A percentile compares a stretch with the other conserved stretches of the same genome.
Conservation (phyloP, 257 asterid species). For the Solanum megistacrolobum region DNA sequence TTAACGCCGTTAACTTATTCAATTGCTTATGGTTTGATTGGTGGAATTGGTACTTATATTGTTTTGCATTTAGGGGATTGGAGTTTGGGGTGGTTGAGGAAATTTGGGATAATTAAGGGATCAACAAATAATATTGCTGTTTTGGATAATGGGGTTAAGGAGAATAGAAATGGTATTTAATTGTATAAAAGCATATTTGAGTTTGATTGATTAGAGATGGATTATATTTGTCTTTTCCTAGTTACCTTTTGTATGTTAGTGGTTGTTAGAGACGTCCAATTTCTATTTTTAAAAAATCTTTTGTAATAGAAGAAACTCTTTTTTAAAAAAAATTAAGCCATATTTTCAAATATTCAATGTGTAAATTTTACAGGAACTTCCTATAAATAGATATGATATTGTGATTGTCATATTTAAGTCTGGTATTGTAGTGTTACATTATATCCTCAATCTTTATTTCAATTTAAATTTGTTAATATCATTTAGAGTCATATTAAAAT, state of each 20-base stretch:
- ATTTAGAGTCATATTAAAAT: not conserved
- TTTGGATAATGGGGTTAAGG: constrained; percentile 9
- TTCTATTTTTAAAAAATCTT: not conserved
- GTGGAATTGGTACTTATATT: constrained; percentile 67
- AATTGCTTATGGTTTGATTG: constrained; percentile 86
- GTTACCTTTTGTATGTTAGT: not conserved
- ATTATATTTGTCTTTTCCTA: not conserved
- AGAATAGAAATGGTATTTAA: not conserved
- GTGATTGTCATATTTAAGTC: not conserved
- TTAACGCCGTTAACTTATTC: constrained; percentile 91
- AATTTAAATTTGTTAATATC: not conserved
- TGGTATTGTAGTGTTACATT: not conserved
- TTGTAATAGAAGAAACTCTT: not conserved
- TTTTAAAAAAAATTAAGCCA: not conserved
- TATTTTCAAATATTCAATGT: not conserved
- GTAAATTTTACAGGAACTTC: not conserved
- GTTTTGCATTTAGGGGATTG: constrained; percentile 73
- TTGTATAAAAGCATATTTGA: not conserved
- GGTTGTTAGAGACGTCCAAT: not conserved
- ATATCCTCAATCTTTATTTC: not conserved
- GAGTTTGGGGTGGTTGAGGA: constrained; percentile 24
- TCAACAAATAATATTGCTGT: not conserved
- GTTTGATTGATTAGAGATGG: not conserved
- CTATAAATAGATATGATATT: not conserved
- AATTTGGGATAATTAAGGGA: constrained; percentile 19